Percentiles rank a stretch among this genome's conserved stretches.
These are phyloP conservation scores for Vanrija sp. DNA, from an alignment of 1,284 basidiomycete genomes.

Conservation along the genomic window DNA sequence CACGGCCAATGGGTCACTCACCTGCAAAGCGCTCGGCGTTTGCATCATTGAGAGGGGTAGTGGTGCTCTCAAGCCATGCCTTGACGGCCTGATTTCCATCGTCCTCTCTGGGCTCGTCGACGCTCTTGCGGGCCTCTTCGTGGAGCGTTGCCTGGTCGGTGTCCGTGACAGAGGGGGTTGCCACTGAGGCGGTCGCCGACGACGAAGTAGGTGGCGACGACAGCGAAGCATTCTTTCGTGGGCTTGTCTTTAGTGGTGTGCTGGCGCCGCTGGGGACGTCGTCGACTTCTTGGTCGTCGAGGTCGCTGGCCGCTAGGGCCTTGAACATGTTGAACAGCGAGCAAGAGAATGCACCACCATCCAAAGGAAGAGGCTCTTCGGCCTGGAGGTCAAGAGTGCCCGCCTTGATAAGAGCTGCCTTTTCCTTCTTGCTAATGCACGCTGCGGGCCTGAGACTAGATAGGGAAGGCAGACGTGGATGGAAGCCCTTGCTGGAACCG, in stretches of 20 bases:
- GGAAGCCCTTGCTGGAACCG: no score
- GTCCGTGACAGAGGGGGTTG: neutral
- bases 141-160: neutral
- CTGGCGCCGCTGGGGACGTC: neutral
- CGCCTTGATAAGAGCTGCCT: no score
- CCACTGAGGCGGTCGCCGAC: neutral
- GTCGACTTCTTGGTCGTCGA: conserved; percentile 12
- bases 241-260: neutral
- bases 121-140: neutral
- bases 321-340: conserved; percentile 43
- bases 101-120: conserved; percentile 1
- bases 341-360: conserved; percentile 8
- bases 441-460: no score
- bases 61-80: conserved; percentile 19
- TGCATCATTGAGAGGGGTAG: neutral
- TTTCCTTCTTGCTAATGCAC: no score
- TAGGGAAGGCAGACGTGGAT: no score
- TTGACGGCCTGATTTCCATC: conserved; percentile 13
- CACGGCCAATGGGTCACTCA: no score
- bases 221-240: neutral
- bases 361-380: no score
- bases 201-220: neutral
- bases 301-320: conserved; percentile 28
- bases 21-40: conserved; percentile 2
- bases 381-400: neutral